Evolutionary conservation across 148 eudicot species (phyloP).

Genomic region (Rhododendron ovatum): DNA sequence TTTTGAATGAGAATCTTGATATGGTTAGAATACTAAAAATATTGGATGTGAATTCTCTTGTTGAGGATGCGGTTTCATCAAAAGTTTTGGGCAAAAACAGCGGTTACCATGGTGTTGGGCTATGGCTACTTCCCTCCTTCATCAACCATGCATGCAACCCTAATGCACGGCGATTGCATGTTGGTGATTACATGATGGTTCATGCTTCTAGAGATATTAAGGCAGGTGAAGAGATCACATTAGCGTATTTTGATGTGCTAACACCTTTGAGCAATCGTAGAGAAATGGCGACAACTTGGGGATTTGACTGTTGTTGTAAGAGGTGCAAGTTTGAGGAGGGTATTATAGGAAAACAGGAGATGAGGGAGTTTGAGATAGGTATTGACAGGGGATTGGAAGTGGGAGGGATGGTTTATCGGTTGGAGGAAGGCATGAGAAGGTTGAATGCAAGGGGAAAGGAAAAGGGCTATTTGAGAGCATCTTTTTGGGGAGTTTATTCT

Average conservation of each 20-base stretch:
- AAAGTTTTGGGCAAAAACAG: conserved; percentile 68
- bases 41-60: conserved; percentile 79
- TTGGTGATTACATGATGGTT: conserved; percentile 67
- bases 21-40: conserved; percentile 42
- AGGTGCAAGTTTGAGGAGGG: conserved; percentile 69
- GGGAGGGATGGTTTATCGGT: conserved; percentile 49
- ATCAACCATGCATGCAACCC: conserved; percentile 89
- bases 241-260: conserved; percentile 75
- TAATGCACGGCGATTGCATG: conserved; percentile 65
- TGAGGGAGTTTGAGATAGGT: conserved; percentile 45
- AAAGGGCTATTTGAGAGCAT: conserved; percentile 74
- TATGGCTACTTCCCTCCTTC: conserved; percentile 74
- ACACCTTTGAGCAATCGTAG: conserved; percentile 41
- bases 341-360: conserved; percentile 46
- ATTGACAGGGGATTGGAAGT: conserved; percentile 56
- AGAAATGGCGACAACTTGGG: conserved; percentile 72
- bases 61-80: conserved; percentile 62
- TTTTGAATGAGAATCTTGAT: conserved; percentile 23
- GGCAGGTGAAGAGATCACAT: conserved; percentile 80
- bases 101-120: conserved; percentile 70
- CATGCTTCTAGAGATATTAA: conserved; percentile 74
- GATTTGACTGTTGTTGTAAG: conserved; percentile 60
- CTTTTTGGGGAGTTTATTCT: conserved; percentile 67
- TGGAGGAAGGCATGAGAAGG: conserved; percentile 75
- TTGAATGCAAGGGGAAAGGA: conserved; percentile 63